Evolutionary conservation across 164 flowering plant species (phyloP).

Genomic region (Berberis vulgaris): DNA sequence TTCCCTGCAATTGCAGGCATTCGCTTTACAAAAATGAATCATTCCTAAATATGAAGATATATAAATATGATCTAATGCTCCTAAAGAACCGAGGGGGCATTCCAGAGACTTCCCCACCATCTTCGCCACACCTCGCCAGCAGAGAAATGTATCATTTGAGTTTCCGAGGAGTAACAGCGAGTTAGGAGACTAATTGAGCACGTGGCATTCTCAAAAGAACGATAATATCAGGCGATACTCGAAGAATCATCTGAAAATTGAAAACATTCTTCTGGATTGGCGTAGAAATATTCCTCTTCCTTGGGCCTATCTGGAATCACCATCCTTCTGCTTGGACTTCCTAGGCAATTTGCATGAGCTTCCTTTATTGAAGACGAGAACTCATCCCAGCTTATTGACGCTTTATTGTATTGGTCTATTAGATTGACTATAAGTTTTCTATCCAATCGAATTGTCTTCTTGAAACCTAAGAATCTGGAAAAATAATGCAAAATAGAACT

Average conservation of each 20-base stretch:
- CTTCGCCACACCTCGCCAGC: neutral
- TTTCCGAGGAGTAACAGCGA: neutral
- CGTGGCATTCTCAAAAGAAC: neutral
- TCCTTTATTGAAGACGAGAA: conserved; percentile 61
- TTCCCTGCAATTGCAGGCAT: conserved; percentile 4
- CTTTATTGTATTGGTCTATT: conserved; percentile 53
- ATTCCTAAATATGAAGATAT: neutral
- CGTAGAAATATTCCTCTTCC: conserved; percentile 78
- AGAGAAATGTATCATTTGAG: neutral
- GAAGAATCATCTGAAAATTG: conserved; percentile 23
- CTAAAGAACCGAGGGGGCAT: neutral
- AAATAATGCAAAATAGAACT: neutral
- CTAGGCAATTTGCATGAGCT: conserved; percentile 59
- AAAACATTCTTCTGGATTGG: conserved; percentile 85
- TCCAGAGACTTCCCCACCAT: neutral
- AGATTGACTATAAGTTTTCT: conserved; percentile 61
- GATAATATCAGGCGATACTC: conserved; percentile 10
- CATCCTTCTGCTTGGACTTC: conserved; percentile 48
- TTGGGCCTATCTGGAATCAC: conserved; percentile 77
- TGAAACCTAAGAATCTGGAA: conserved; percentile 66
- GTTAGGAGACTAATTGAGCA: neutral
- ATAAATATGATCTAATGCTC: neutral
- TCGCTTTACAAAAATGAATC: neutral
- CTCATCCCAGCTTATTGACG: conserved; percentile 55
- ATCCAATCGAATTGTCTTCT: conserved; percentile 64